Base-by-base conservation (phyloP, 2,329 filamentous ascomycete species). In the Diaporthe sp. region DNA sequence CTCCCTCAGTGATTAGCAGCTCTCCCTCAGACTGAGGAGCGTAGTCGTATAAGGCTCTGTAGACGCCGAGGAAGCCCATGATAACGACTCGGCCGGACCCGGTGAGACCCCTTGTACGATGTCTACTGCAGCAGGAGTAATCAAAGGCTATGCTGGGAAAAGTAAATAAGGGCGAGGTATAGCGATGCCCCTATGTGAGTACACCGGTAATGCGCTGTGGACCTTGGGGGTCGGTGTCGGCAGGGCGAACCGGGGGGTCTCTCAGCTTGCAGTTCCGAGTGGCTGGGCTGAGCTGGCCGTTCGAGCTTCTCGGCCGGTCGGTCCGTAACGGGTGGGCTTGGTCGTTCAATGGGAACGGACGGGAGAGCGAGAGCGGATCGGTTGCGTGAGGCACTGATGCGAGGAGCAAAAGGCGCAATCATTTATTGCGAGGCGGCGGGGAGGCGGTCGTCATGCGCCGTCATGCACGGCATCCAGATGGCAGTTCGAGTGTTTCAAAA, bases 41-140 rank as follows among this genome's bases (percentile, higher is more conserved):
- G 87, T 98, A 98, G 87, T 98, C 95, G 88, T 98, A 98, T 81
- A 98, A 82, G 82, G 96, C 96, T 83, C 92, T 94, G 88, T 95
- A 98, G 79, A 98, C 92, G 81, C 95, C 96, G 81, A 98, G 86
- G 88, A 98, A 98, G 79, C 94, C 95, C 96, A 98, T 98, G 79
- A 81, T 81, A 53, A 57, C 73, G 70, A 49, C 70, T 49, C 57
- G 39, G 37, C 37, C 60, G 53, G 57, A 72, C 71, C 37, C 42
- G 55, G 39, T 39, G 25, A 47, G 31, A 49, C 22, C 22, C 47
- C 67, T 51, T 63, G 60, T 47, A 39, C 4, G 31, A 71, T 51
- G 55, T 74, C 34, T 71, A 58, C 63, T 44, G 75, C 71, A 25
- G 39, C 58, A 65, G 60, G 58, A 73, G 49, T 34, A 39, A 57